These are phyloP conservation scores for Talaromyces sp. DNA, from an alignment of 2,329 filamentous ascomycete genomes.

Conservation along the genomic window DNA sequence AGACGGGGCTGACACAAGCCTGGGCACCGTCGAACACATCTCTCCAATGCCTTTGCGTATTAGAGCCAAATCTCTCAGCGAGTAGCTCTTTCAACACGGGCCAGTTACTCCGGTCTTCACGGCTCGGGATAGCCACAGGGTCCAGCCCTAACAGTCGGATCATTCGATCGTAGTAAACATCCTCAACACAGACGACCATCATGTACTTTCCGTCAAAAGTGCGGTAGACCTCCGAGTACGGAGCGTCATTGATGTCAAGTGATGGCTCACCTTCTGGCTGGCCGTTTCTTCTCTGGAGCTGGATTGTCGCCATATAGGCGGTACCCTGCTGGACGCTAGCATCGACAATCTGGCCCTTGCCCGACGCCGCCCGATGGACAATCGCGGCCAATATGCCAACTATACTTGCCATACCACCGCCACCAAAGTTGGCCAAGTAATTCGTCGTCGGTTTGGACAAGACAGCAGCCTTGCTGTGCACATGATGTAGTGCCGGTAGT, in stretches of 20 bases:
- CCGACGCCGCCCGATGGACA: constrained; percentile 4
- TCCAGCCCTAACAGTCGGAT: constrained; percentile 7
- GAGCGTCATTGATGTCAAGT: constrained; percentile 4
- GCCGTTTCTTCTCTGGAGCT: constrained; percentile 6
- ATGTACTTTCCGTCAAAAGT: constrained; percentile 10
- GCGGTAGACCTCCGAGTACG: constrained; percentile 9
- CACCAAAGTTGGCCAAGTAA: constrained; percentile 9
- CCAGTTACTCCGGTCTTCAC: constrained; percentile 9
- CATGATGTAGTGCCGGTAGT: constrained; percentile 9
- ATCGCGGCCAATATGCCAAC: constrained; percentile 8
- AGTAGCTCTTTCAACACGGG: constrained; percentile 3
- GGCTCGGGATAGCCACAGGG: neutral
- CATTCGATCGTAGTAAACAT: constrained; percentile 6
- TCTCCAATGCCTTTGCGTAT: constrained; percentile 7
- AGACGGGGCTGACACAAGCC: constrained; percentile 11
- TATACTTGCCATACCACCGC: constrained; percentile 7
- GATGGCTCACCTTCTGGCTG: constrained; percentile 6
- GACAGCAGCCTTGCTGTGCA: neutral
- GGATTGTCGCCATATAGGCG: constrained; percentile 8
- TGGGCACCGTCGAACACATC: constrained; percentile 1
- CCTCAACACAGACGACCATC: constrained; percentile 9
- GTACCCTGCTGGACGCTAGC: constrained; percentile 12
- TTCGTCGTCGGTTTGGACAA: constrained; percentile 6
- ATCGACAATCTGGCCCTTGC: constrained; percentile 11
- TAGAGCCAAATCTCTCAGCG: neutral